A percentile compares a stretch with the other conserved stretches of the same genome.
Conservation (phyloP, 345 rosid genomes). For the Lepidium sativum region DNA sequence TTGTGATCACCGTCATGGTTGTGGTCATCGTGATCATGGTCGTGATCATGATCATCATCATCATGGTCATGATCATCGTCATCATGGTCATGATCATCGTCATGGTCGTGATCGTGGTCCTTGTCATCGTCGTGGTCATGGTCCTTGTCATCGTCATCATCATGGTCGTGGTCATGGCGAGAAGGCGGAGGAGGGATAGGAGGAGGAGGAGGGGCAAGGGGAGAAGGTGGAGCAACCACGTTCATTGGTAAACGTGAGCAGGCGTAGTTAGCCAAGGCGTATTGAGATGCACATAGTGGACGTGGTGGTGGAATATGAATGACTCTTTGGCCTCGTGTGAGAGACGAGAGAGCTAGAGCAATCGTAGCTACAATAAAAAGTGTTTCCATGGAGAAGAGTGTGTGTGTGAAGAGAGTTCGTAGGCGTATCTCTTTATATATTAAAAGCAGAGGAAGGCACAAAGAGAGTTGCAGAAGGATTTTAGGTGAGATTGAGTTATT, state of each 20-base stretch:
- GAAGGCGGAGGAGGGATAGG: conserved; percentile 18
- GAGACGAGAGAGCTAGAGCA: not conserved
- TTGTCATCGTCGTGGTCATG: not conserved
- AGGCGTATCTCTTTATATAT: conserved; percentile 14
- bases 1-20: not conserved
- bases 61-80: not conserved
- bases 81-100: not conserved
- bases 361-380: conserved; percentile 8
- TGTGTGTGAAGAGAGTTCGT: conserved; percentile 7
- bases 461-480: conserved; percentile 16
- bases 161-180: not conserved
- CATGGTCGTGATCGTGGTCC: not conserved
- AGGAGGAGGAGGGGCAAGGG: conserved; percentile 21
- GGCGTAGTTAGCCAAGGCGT: conserved; percentile 56
- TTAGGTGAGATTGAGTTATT: conserved; percentile 4
- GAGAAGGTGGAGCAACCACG: conserved; percentile 22
- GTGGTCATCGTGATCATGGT: not conserved
- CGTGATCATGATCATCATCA: not conserved
- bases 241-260: conserved; percentile 37
- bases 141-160: conserved; percentile 1
- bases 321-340: conserved; percentile 19
- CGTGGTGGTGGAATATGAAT: conserved; percentile 28
- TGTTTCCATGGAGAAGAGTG: conserved; percentile 21
- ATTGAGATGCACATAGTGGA: conserved; percentile 66
- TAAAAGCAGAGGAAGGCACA: conserved; percentile 3